Conservation (phyloP, 2,329 filamentous ascomycete genomes). For the Botrytis deweyae region DNA sequence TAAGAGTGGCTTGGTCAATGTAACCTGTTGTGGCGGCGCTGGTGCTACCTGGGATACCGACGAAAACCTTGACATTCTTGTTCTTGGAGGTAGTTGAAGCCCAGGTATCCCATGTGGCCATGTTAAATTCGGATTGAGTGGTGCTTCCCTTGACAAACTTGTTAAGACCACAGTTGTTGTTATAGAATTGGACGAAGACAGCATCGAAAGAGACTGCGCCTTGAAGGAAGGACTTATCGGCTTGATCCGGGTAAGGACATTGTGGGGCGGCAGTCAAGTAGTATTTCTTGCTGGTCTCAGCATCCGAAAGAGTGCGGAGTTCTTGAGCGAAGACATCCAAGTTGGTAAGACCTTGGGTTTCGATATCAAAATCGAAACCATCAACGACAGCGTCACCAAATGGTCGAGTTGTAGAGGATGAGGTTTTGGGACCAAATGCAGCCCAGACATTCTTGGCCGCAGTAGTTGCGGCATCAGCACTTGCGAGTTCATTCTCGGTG, state of each 20-base stretch:
- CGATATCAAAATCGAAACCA: conserved; percentile 70
- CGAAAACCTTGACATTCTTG: conserved; percentile 55
- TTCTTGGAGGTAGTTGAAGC: conserved; percentile 56
- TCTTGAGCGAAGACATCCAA: conserved; percentile 19
- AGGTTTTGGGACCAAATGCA: conserved; percentile 62
- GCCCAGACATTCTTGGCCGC: conserved; percentile 66
- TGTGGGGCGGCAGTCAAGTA: conserved; percentile 65
- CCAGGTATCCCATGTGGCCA: conserved; percentile 63
- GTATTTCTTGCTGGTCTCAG: conserved; percentile 47
- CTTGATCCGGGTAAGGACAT: conserved; percentile 62
- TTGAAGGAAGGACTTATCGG: conserved; percentile 55
- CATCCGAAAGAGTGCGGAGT: conserved; percentile 51
- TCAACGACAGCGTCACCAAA: conserved; percentile 67
- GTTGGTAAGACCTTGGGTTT: background rate
- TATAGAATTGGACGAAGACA: conserved; percentile 45
- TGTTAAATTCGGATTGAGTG: conserved; percentile 57
- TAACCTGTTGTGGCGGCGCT: conserved; percentile 53
- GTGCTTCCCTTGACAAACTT: conserved; percentile 46
- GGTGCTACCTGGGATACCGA: conserved; percentile 54
- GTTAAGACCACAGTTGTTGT: conserved; percentile 53
- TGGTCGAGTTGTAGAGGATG: conserved; percentile 53
- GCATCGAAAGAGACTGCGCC: conserved; percentile 46
- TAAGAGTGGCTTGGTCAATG: conserved; percentile 46
- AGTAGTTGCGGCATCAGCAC: conserved; percentile 48
- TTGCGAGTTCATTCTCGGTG: conserved; percentile 64